Base-by-base conservation (phyloP, 106 monocot genomes). In the Agapanthus africanus region DNA sequence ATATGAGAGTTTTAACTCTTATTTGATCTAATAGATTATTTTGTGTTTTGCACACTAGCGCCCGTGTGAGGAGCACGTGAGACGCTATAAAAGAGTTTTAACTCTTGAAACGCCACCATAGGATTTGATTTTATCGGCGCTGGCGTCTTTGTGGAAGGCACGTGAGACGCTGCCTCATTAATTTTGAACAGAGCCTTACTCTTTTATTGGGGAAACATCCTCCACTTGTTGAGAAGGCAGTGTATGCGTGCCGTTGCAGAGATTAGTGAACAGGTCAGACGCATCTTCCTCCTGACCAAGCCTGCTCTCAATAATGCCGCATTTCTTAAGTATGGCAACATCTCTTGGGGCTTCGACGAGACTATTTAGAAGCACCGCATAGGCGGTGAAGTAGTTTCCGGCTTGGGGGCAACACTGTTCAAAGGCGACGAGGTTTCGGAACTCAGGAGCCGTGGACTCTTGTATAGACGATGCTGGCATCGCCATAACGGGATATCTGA, bases 401-500 rank as follows among this genome's bases (percentile, higher is more conserved):
- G 35, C 36, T 0, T 54, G 4, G 0, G 49, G 65, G 1, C 31
- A 54, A n/a, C 67, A 65, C 42, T 78, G 83, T 60, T 87, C 87
- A 31, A 80, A 73, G 11, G 72, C 76, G 0, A 83, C 46, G 22
- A 81, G 63, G 59, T 83, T 88, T 4, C 30, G 41, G 40, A 81
- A 63, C 2, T 34, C 6, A 7, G 57, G 11, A 0, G n/a, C 49
- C 1, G 77, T 76, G 25, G 8, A 21, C 1, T 54, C 14, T 2
- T 76, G 34, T 5, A 83, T 40, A 6, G 7, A 2, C 14, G 83
- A 1, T 19, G 0, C 7, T 4, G 87, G 83, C 19, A 87, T 71
- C 38, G 66, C 19, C 40, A 88, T 3, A 0, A 8, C 40, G 3
- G 77, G 73, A 1, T 63, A 31, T 21, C n/a, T 26, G 5, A 6